Conservation (phyloP, 495 filamentous ascomycete species). For the Aspergillus kassunensis region DNA sequence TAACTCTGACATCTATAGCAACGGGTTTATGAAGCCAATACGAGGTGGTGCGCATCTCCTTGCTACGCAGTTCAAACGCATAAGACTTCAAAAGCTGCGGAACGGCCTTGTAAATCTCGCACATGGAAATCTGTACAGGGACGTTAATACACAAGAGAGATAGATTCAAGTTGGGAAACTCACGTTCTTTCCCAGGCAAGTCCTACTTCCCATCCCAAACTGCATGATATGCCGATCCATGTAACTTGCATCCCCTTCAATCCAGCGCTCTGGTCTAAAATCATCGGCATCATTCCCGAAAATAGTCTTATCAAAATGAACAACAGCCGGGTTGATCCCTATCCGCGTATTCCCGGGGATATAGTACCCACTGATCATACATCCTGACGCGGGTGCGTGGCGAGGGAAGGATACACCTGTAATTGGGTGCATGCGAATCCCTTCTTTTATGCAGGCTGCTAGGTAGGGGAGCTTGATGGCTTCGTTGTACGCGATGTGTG, state of each 20-base stretch:
- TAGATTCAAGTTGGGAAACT: neutral
- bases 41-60: neutral
- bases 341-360: conserved; percentile 21
- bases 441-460: conserved; percentile 36
- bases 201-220: conserved; percentile 1
- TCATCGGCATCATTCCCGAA: conserved; percentile 48
- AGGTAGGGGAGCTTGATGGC: conserved; percentile 38
- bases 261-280: conserved; percentile 53
- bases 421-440: conserved; percentile 22
- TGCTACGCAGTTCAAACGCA: neutral
- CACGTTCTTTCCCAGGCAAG: conserved; percentile 6
- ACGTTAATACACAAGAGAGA: neutral
- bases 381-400: conserved; percentile 14
- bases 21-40: conserved; percentile 7
- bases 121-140: neutral
- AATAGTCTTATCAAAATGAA: conserved; percentile 31
- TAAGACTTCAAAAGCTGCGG: neutral
- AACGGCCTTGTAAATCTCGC: conserved; percentile 5
- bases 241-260: neutral
- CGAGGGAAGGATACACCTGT: conserved; percentile 21
- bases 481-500: conserved; percentile 21
- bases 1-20: neutral
- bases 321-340: conserved; percentile 25
- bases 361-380: conserved; percentile 14
- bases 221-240: conserved; percentile 17